Evolutionary conservation across 495 filamentous ascomycete species (phyloP).

Genomic region (Penicillium lagena): DNA sequence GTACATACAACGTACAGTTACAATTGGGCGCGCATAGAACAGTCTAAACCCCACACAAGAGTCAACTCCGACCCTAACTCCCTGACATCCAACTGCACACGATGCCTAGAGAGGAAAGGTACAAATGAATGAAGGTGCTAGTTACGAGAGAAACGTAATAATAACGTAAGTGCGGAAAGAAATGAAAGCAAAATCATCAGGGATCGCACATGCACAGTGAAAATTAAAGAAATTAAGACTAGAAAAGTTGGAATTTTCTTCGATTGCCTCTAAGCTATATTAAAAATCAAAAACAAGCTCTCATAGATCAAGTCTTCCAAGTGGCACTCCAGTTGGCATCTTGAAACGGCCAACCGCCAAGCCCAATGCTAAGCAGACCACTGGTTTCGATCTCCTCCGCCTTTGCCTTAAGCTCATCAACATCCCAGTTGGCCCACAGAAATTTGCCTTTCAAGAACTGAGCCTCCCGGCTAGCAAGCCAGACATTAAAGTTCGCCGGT

Average conservation of each 20-base stretch:
- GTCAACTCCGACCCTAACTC: too few species aligned
- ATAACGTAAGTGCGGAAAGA: slow-evolving; percentile 7
- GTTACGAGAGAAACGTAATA: slow-evolving; percentile 13
- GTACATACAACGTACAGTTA: too few species aligned
- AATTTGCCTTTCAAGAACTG: slow-evolving; percentile 39
- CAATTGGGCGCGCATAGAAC: too few species aligned
- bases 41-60: too few species aligned
- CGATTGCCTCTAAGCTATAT: too few species aligned
- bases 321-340: background rate
- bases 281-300: too few species aligned
- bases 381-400: slow-evolving; percentile 34
- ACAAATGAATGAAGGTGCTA: too few species aligned
- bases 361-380: background rate
- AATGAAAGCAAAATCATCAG: too few species aligned
- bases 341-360: slow-evolving; percentile 5
- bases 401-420: slow-evolving; percentile 48
- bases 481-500: slow-evolving; percentile 23
- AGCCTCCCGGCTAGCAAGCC: slow-evolving; percentile 35
- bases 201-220: too few species aligned
- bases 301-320: background rate
- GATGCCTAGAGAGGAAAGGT: too few species aligned
- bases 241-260: background rate
- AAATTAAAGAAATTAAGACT: too few species aligned
- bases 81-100: too few species aligned
- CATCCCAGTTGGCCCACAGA: slow-evolving; percentile 44